These are phyloP conservation scores for Parachlorella kessleri DNA, from an alignment of 139 green algal genomes.

Conservation along the genomic window DNA sequence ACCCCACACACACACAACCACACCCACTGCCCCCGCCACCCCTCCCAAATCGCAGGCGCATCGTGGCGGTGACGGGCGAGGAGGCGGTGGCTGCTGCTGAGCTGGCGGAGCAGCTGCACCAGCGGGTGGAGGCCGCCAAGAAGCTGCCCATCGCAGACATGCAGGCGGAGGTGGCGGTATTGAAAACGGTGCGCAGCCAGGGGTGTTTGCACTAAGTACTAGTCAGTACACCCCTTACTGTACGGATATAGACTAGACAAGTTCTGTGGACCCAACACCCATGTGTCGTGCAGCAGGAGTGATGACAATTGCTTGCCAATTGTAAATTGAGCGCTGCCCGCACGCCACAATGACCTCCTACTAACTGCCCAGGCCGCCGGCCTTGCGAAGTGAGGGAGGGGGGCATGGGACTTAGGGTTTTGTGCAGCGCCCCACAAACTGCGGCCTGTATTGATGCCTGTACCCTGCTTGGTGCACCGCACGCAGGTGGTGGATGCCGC, in stretches of 20 bases:
- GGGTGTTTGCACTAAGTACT: too few relatives aligned
- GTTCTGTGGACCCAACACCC: too few relatives aligned
- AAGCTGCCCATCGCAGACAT: slow-evolving; percentile 44
- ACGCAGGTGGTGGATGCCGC: slow-evolving; percentile 25
- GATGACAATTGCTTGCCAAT: too few relatives aligned
- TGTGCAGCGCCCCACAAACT: too few relatives aligned
- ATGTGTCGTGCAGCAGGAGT: too few relatives aligned
- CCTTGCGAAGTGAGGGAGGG: not conserved
- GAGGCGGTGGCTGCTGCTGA: slow-evolving; percentile 75
- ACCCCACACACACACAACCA: not conserved
- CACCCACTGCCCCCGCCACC: not conserved
- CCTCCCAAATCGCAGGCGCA: slow-evolving; percentile 52
- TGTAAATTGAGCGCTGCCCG: too few relatives aligned
- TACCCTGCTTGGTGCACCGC: not conserved
- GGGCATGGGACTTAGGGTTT: slow-evolving; percentile 24
- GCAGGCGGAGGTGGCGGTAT: slow-evolving; percentile 43
- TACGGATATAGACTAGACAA: too few relatives aligned
- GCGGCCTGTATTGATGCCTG: too few relatives aligned
- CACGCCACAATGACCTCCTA: too few relatives aligned
- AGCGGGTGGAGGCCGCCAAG: slow-evolving; percentile 45
- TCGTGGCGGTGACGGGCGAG: slow-evolving; percentile 85
- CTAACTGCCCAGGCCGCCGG: not conserved
- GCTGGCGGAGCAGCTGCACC: slow-evolving; percentile 63
- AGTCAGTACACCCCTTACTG: too few relatives aligned
- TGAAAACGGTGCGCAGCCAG: slow-evolving; percentile 60